These are phyloP conservation scores for Strigomonas culicis DNA, from an alignment of 208 protist species.

Conservation along the genomic window DNA sequence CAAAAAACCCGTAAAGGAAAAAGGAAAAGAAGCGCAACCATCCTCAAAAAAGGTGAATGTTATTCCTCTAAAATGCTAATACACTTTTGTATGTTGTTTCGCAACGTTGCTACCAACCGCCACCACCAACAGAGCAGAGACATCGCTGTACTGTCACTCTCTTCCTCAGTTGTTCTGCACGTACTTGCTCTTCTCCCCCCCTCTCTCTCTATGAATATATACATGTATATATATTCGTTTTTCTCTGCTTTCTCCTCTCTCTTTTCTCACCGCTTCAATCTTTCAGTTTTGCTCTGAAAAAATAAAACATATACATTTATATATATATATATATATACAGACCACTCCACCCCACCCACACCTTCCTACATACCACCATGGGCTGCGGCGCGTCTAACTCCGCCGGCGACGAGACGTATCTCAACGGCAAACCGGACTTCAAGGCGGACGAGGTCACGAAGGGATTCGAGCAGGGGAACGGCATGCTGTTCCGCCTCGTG, in stretches of 20 bases:
- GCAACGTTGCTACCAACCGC: too few species aligned
- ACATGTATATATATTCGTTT: conserved; percentile 4
- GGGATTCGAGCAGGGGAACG: conserved; percentile 68
- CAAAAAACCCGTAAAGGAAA: conserved; percentile 2
- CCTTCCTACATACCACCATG: conserved; percentile 34
- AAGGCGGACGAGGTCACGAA: conserved; percentile 62
- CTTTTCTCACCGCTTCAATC: not conserved
- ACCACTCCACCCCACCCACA: not conserved
- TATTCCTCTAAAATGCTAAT: not conserved
- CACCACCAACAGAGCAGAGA: too few species aligned
- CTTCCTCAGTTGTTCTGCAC: too few species aligned
- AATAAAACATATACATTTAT: not conserved
- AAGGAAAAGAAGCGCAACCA: not conserved
- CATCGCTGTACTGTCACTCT: too few species aligned
- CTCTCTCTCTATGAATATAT: not conserved
- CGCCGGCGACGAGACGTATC: conserved; percentile 28
- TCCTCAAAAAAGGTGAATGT: not conserved
- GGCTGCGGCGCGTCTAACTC: conserved; percentile 62
- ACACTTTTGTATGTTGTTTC: not conserved
- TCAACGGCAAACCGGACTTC: conserved; percentile 74
- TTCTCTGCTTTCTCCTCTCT: conserved; percentile 12
- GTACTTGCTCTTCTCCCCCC: not conserved
- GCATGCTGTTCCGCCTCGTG: conserved; percentile 67
- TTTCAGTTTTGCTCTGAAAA: not conserved
- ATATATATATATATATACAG: not conserved